Percentiles rank a stretch among this genome's conserved stretches.
These are phyloP conservation scores for Leccinum imitatum DNA, from an alignment of 768 basidiomycete species.

Conservation along the genomic window DNA sequence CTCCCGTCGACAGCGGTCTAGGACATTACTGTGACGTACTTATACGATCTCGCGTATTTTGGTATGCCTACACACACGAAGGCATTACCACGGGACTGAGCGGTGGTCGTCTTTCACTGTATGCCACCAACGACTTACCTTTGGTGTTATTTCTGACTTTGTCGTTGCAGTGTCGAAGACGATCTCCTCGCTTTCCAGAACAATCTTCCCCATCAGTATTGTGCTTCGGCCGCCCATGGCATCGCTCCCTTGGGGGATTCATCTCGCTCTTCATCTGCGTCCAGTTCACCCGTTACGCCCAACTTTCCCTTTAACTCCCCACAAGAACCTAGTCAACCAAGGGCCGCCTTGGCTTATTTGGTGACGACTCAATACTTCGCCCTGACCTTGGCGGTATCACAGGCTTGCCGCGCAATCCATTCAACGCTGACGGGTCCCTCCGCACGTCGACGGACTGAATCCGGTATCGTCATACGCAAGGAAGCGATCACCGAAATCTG, in stretches of 20 bases:
- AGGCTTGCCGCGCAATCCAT: constrained; percentile 78
- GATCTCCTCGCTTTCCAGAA: constrained; percentile 74
- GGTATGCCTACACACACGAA: constrained; percentile 87
- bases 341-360: constrained; percentile 44
- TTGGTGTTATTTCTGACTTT: constrained; percentile 4
- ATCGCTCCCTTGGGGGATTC: constrained; percentile 35
- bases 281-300: constrained; percentile 24
- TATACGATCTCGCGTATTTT: constrained; percentile 79
- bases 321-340: constrained; percentile 29
- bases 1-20: constrained; percentile 48
- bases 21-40: constrained; percentile 56
- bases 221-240: constrained; percentile 26
- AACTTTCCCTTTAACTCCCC: constrained; percentile 25
- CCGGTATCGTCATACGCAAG: constrained; percentile 56
- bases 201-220: constrained; percentile 48
- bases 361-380: constrained; percentile 61
- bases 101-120: constrained; percentile 85
- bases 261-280: constrained; percentile 35
- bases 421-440: constrained; percentile 74
- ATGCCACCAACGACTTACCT: constrained; percentile 29
- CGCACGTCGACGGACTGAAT: constrained; percentile 57
- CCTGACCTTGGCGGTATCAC: constrained; percentile 71
- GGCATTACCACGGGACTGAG: constrained; percentile 78
- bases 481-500: constrained; percentile 75
- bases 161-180: constrained; percentile 57